phyloP scores from a whole-genome alignment of 2,329 filamentous ascomycete genomes.

The Ceratocystis harringtonii region DNA sequence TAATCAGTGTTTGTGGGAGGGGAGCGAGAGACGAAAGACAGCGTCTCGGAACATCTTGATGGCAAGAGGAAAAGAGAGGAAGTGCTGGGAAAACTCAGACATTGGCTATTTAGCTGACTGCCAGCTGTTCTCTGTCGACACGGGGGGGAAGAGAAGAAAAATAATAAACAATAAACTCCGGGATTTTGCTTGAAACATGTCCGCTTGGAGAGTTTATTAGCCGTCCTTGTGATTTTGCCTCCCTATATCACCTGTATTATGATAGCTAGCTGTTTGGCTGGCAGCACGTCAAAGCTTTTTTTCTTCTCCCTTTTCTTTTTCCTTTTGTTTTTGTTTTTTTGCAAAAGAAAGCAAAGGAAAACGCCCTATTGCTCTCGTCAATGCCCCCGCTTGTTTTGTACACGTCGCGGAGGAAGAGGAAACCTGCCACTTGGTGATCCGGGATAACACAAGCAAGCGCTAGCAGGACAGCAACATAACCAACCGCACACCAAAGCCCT shows the following conservation, averaged over 20 bases:
- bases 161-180: background rate
- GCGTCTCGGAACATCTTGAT: background rate
- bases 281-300: background rate
- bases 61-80: background rate
- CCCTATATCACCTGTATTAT: background rate
- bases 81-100: too few species aligned
- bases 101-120: too few species aligned
- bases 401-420: background rate
- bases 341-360: too few species aligned
- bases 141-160: background rate
- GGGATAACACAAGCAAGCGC: background rate
- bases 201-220: background rate
- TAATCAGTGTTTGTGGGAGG: background rate
- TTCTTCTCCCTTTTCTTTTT: background rate
- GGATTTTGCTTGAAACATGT: background rate
- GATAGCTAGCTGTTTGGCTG: background rate
- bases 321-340: background rate
- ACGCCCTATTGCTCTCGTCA: too few species aligned
- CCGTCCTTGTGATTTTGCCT: background rate
- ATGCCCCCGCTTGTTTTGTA: too few species aligned
- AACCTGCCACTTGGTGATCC: background rate
- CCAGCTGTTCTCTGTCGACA: background rate
- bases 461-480: background rate
- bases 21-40: background rate
- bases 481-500: background rate